Base-by-base conservation (phyloP, 768 basidiomycete species). In the Boletus patriciae region DNA sequence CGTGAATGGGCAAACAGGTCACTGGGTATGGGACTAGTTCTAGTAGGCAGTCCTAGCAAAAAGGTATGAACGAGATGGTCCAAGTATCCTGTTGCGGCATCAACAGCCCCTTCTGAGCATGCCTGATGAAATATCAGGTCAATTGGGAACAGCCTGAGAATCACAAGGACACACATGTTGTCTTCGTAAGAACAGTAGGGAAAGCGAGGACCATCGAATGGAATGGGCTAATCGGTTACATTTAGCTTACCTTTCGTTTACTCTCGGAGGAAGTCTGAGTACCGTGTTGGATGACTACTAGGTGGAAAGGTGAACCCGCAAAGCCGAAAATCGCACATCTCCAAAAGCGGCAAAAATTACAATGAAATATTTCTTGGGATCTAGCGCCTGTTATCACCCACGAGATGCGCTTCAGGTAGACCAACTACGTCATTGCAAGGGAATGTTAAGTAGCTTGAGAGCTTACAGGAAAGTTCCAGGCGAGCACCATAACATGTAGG, bases 21-120 rank as follows among this genome's bases (percentile, higher is more conserved):
- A 9, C 29, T 29, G 9, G 9, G 9, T 2, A 29, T 29, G 29
- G 29, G 29, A 29, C 29, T 29, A 27, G 29, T 29, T 8, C 29
- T 29, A 29, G 6, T 29, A 29, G 9, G 9, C 29, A 29, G 9
- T 29, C 9, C 2, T 29, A 29, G 9, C 29, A 29, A 9, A 29
- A 29, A 9, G 29, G 9, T 9, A 18, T 18, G 37, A 18, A 37
- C 7, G 18, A 37, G 37, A 38, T 7, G 31, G 10, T 11, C 31
- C 31, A 31, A 31, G 37, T n/a, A n/a, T 40, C 15, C 40, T 11
- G 10, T 6, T 6, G n/a, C n/a, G 19, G 6, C 25, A 41, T 41
- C 40, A 19, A 41, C n/a, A n/a, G n/a, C n/a, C n/a, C 72, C 61
- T 81, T 73, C 60, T 82, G 82, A 11, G 80, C 81, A 29, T 76